Evolutionary conservation across 2,329 filamentous ascomycete genomes (phyloP).

Genomic region (Ceratocystis cubensis): DNA sequence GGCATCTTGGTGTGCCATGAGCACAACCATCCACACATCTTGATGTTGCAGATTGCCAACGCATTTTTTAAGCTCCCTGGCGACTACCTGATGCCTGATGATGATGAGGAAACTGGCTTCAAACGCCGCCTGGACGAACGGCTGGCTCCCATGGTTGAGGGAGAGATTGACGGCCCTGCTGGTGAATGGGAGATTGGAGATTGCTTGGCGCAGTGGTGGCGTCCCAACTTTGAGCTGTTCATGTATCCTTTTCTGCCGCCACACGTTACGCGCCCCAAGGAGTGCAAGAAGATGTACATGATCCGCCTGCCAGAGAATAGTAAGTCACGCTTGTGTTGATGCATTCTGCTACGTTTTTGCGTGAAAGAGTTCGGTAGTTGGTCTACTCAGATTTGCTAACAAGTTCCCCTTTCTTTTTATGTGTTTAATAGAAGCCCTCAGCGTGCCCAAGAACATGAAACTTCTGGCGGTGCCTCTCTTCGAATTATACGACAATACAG

Average conservation of each 20-base stretch:
- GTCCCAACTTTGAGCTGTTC: constrained; percentile 98
- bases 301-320: constrained; percentile 88
- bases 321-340: constrained; percentile 34
- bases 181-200: constrained; percentile 86
- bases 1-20: constrained; percentile 96
- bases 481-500: constrained; percentile 95
- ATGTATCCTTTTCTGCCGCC: constrained; percentile 98
- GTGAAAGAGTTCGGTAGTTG: background rate
- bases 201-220: constrained; percentile 95
- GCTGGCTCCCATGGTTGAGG: constrained; percentile 74
- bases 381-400: constrained; percentile 21
- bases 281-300: constrained; percentile 98
- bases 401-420: constrained; percentile 11
- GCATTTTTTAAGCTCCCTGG: constrained; percentile 98
- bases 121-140: constrained; percentile 85
- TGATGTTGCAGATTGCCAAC: constrained; percentile 99
- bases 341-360: background rate
- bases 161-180: constrained; percentile 68
- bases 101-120: constrained; percentile 91
- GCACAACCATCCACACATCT: constrained; percentile 95
- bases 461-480: constrained; percentile 91
- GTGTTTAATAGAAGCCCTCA: constrained; percentile 64
- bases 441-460: constrained; percentile 99
- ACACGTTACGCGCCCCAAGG: constrained; percentile 91
- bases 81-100: constrained; percentile 80